phyloP scores from a whole-genome alignment of 1,284 basidiomycete genomes.

The Anthracocystis walkeri region DNA sequence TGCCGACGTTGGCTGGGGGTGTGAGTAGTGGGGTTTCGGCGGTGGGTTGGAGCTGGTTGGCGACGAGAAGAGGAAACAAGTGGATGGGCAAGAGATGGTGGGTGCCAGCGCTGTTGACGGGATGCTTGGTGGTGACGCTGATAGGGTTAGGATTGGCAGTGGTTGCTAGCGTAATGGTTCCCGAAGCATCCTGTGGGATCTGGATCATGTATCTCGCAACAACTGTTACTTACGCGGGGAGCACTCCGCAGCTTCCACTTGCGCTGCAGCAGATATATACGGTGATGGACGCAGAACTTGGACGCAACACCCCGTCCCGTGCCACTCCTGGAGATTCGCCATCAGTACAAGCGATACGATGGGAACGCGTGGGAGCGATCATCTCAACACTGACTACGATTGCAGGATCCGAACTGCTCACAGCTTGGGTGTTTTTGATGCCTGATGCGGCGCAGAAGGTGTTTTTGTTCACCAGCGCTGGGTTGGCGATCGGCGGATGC shows the following conservation, averaged over 20 bases:
- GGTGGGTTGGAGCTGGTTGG: conserved; percentile 12
- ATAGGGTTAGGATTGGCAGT: conserved; percentile 18
- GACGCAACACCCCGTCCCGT: not conserved
- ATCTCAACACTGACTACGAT: conserved; percentile 30
- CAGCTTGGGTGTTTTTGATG: conserved; percentile 31
- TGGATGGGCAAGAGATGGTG: conserved; percentile 16
- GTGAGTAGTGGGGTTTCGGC: conserved; percentile 14
- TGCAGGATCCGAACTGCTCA: conserved; percentile 18
- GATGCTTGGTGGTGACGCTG: conserved; percentile 17
- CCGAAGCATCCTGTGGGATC: conserved; percentile 4
- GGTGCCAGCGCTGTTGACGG: conserved; percentile 22
- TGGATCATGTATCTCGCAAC: conserved; percentile 30
- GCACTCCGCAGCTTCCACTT: conserved; percentile 33
- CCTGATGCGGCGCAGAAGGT: conserved; percentile 23
- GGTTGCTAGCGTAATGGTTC: conserved; percentile 16
- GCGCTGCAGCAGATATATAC: conserved; percentile 32
- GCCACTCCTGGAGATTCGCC: not conserved
- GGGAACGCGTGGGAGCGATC: conserved; percentile 32
- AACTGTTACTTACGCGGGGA: conserved; percentile 12
- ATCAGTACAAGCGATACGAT: conserved; percentile 11
- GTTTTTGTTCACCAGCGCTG: conserved; percentile 29
- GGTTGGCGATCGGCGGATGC: conserved; percentile 24
- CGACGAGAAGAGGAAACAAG: not conserved
- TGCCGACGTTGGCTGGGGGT: conserved; percentile 28
- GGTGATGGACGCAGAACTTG: conserved; percentile 21